Base-by-base conservation (phyloP, 805 yeast genomes). In the Lachancea dasiensis region DNA sequence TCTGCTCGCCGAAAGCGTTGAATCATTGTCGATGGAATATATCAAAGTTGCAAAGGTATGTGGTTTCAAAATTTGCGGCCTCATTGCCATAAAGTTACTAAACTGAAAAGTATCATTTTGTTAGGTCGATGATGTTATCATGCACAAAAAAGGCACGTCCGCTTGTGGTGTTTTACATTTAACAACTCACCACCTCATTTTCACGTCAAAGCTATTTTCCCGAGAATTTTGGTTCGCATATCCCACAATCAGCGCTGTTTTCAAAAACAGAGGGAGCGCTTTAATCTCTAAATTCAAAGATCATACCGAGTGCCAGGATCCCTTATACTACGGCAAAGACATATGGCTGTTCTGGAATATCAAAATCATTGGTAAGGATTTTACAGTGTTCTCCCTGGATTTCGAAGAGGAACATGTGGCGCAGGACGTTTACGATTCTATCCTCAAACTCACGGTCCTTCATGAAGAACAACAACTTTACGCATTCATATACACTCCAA, bases 161-260 rank as follows among this genome's bases (percentile, higher is more conserved):
- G 56, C 65, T n/a, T 56, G 57, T 9, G 92, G 90, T 1, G 68
- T 79, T 3, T 54, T 83, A 20, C 89, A 80, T 53, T 60, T 83
- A 31, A 81, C 89, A 2, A 75, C 85, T 5, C 89, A 83, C 54
- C 92, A 84, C 61, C 58, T 84, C 49, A 82, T 83, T 24, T 83
- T 82, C 56, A 69, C 76, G 0, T 62, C 67, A 22, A 44, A 41
- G 3, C 46, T 43, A 47, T 56, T 48, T 17, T 49, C 49, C 6
- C 66, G 77, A 40, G 97, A 92, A 58, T 74, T 86, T 21, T 92
- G 97, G 98, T 72, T 86, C 21, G 82, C 95, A 42, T 90, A 86
- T 59, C 96, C 97, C 1, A 75, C 87, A 45, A 78, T 89, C 22
- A 80, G 76, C 33, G 68, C 68, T 32, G 76, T 81, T 1, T 73